Evolutionary conservation across 2,329 filamentous ascomycete genomes (phyloP).

Genomic region (Claviceps sp.): DNA sequence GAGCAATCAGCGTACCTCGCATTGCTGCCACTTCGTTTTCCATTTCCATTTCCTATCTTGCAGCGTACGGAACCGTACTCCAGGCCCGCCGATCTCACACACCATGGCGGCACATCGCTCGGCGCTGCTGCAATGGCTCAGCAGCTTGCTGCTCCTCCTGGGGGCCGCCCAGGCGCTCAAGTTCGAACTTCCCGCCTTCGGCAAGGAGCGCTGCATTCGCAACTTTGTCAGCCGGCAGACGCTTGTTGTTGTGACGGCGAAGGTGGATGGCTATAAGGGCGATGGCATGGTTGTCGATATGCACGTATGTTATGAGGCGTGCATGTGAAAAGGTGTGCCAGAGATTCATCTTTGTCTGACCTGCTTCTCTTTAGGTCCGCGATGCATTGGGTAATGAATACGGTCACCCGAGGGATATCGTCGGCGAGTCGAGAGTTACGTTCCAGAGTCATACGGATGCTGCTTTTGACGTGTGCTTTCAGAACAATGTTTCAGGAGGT

Average conservation of each 20-base stretch:
- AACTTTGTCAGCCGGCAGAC: constrained; percentile 92
- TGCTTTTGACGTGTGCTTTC: constrained; percentile 93
- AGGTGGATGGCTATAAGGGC: constrained; percentile 68
- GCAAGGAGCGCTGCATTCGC: constrained; percentile 76
- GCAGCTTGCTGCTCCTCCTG: constrained; percentile 42
- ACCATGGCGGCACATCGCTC: constrained; percentile 37
- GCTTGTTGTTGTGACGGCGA: constrained; percentile 88
- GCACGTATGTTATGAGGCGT: constrained; percentile 48
- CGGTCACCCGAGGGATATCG: constrained; percentile 77
- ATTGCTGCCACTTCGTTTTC: not conserved
- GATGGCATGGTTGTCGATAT: constrained; percentile 93
- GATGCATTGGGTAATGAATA: constrained; percentile 96
- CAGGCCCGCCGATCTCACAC: no score
- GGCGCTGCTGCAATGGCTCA: constrained; percentile 46
- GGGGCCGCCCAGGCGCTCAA: constrained; percentile 58
- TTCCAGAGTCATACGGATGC: constrained; percentile 89
- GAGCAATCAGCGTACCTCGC: not conserved
- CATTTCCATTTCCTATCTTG: not conserved
- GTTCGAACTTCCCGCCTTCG: constrained; percentile 74
- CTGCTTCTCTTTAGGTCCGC: constrained; percentile 52
- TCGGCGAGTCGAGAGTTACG: constrained; percentile 80
- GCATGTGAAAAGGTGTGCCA: not conserved
- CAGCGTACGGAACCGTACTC: no score
- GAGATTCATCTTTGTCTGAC: not conserved
- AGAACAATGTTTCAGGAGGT: constrained; percentile 66